Conservation (phyloP, 805 yeast species). For the Cyberlindnera xishuangbannaensis region DNA sequence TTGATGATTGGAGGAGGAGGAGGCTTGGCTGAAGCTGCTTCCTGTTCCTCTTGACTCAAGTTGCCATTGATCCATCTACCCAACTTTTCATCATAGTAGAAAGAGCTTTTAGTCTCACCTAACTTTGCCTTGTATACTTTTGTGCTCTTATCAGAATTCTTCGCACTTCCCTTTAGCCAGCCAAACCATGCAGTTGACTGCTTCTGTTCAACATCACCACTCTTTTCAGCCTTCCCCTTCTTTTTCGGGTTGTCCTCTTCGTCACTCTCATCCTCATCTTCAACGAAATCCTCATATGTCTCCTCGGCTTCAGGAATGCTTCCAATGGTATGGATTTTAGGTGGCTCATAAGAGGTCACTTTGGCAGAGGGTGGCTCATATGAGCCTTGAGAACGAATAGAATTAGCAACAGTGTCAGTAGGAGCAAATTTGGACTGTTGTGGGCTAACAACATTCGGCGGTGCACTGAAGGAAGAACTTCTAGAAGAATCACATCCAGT, state of each 20-base stretch:
- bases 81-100: conserved; percentile 76
- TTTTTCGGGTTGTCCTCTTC: conserved; percentile 24
- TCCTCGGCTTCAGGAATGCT: conserved; percentile 34
- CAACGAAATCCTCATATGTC: conserved; percentile 40
- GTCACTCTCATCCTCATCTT: conserved; percentile 37
- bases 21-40: conserved; percentile 63
- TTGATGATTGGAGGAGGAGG: conserved; percentile 43
- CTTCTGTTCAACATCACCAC: conserved; percentile 9
- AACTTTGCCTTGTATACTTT: conserved; percentile 78
- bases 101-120: conserved; percentile 62
- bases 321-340: conserved; percentile 16
- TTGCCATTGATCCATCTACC: conserved; percentile 82
- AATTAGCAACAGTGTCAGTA: conserved; percentile 10
- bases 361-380: conserved; percentile 25
- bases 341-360: conserved; percentile 23
- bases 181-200: conserved; percentile 40
- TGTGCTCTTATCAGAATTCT: conserved; percentile 39
- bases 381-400: conserved; percentile 5
- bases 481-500: conserved; percentile 5
- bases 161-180: conserved; percentile 35
- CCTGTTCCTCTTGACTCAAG: conserved; percentile 59
- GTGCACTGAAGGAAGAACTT: conserved; percentile 7
- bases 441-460: conserved; percentile 1
- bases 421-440: conserved; percentile 13
- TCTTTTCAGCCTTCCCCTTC: conserved; percentile 17